Conservation (phyloP, 2,329 filamentous ascomycete species). For the Amauroascus verrucosus region DNA sequence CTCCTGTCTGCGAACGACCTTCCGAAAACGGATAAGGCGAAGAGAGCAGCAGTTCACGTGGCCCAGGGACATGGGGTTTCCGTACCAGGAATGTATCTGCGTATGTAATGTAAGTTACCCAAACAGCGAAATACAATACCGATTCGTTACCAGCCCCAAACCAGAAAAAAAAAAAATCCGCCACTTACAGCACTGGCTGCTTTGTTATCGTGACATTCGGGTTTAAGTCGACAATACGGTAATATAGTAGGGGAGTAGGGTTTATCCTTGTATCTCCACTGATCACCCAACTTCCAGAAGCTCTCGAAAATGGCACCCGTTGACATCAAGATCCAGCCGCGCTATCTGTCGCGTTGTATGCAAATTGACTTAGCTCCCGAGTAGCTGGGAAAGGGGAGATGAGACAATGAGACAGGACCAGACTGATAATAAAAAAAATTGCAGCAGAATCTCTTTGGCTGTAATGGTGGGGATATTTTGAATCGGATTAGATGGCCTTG, state of each 20-base stretch:
- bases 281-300: constrained; percentile 1
- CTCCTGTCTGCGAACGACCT: background rate
- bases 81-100: no score
- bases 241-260: background rate
- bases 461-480: background rate
- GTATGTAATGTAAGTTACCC: constrained; percentile 2
- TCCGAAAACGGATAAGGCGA: background rate
- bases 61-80: background rate
- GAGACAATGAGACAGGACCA: background rate
- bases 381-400: background rate
- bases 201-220: background rate
- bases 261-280: background rate
- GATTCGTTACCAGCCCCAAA: background rate
- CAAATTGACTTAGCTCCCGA: background rate
- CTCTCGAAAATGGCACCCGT: background rate
- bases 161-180: background rate
- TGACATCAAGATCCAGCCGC: background rate
- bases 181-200: background rate
- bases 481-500: background rate
- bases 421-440: no score
- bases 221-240: background rate
- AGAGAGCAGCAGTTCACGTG: background rate
- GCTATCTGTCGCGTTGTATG: background rate
- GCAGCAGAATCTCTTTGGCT: no score
- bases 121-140: background rate